phyloP scores from a whole-genome alignment of 129 eudicot species.

The Oenanthe sinensis region DNA sequence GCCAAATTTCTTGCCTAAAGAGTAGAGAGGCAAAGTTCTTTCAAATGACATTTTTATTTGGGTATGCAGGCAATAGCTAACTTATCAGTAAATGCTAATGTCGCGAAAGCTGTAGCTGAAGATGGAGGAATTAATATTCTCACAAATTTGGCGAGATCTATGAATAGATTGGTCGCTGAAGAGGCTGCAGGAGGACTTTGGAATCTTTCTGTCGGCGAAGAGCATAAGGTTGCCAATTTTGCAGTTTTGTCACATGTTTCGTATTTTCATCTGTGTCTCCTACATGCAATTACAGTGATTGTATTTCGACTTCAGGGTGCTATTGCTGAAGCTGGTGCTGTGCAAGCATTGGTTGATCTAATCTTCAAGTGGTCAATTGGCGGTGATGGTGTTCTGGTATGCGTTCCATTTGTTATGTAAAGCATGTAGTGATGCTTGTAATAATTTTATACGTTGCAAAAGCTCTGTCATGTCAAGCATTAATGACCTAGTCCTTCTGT shows the following conservation, averaged over 20 bases:
- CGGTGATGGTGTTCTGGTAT: slow-evolving; percentile 95
- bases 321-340: slow-evolving; percentile 92
- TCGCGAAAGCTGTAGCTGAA: slow-evolving; percentile 91
- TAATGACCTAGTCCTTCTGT: background rate
- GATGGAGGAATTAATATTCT: slow-evolving; percentile 84
- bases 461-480: background rate
- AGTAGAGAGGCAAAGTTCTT: background rate
- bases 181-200: slow-evolving; percentile 99
- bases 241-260: background rate
- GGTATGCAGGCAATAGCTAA: slow-evolving; percentile 78
- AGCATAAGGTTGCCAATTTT: slow-evolving; percentile 69
- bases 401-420: slow-evolving; percentile 19
- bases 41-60: background rate
- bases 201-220: slow-evolving; percentile 99
- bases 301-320: slow-evolving; percentile 48
- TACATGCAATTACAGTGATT: background rate
- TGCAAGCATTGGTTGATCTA: slow-evolving; percentile 86
- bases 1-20: background rate
- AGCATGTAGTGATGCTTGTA: background rate
- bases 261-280: background rate
- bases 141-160: slow-evolving; percentile 72
- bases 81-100: slow-evolving; percentile 74
- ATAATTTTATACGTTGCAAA: background rate
- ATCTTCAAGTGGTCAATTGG: slow-evolving; percentile 88
- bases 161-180: slow-evolving; percentile 92